Base-by-base conservation (phyloP, 2,329 filamentous ascomycete species). In the Ophidiomyces ophidiicola region DNA sequence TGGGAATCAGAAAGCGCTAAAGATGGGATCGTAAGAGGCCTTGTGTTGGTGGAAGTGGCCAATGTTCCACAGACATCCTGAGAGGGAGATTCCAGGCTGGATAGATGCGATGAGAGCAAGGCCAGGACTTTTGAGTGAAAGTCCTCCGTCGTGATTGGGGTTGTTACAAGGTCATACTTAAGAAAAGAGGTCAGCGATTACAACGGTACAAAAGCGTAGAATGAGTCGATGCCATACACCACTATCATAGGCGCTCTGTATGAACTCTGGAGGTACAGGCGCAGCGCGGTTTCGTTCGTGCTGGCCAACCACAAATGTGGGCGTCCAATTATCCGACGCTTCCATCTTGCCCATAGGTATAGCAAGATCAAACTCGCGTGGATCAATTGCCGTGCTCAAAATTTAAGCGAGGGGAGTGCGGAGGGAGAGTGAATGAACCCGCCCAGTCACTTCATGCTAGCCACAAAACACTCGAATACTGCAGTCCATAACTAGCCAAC, bases 81-180 rank as follows among this genome's bases (percentile, higher is more conserved):
- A 6, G 50, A 45, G 3, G 54, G 52, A 5, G 56, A 48, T 30
- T 67, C 60, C n/a, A 65, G 42, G 34, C 62, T 58, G 3, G 67
- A 60, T 18, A 69, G 57, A 54, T 74, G 66, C 17, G 65, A 58
- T 17, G 69, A 69, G 5, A 78, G 58, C 12, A 72, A 56, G 1
- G 62, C 54, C 37, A 77, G 55, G 3, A 79, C 71, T 36, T 71
- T 64, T 19, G 70, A 68, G 47, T 78, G 75, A 52, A 78, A 79
- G 48, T 68, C 61, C 19, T 68, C 53, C 12, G 71, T 78, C 2
- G 75, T 78, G 45, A 80, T 73, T 6, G 74, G 71, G 17, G 68
- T 69, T 2, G 75, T 78, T 44, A 79, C 59, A 67, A 79, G 70
- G 53, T 80, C 74, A 68, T 79, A 80, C 72, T 76, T 50, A n/a